Conservation (phyloP, 129 eudicot species). For the Lactuca sativa region DNA sequence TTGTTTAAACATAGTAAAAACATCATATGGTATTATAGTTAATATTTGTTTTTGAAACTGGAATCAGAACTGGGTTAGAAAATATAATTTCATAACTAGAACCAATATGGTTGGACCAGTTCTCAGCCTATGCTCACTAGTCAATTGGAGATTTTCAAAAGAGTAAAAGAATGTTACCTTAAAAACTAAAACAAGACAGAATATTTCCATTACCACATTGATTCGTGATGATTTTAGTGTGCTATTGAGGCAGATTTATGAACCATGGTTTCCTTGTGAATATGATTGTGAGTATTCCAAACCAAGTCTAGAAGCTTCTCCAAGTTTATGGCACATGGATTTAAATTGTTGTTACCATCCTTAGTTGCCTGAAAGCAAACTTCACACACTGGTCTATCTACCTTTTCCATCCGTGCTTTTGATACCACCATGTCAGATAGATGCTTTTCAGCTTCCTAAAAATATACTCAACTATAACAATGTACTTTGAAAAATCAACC, state of each 20-base stretch:
- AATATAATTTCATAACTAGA: too few relatives aligned
- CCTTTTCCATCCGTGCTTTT: slow-evolving; percentile 80
- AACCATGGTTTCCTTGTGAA: slow-evolving; percentile 96
- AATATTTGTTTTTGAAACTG: too few relatives aligned
- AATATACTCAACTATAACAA: background rate
- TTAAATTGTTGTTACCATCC: slow-evolving; percentile 76
- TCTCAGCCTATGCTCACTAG: too few relatives aligned
- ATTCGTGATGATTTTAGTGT: slow-evolving; percentile 17
- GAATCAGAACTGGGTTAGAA: too few relatives aligned
- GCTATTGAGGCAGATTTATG: slow-evolving; percentile 68
- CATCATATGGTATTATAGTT: too few relatives aligned
- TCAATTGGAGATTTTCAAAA: too few relatives aligned
- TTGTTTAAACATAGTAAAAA: too few relatives aligned
- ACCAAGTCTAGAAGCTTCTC: slow-evolving; percentile 94
- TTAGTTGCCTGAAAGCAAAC: slow-evolving; percentile 69
- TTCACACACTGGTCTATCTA: slow-evolving; percentile 77
- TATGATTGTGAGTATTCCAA: slow-evolving; percentile 95
- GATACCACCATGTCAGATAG: slow-evolving; percentile 90
- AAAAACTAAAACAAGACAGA: too few relatives aligned
- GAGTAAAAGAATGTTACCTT: too few relatives aligned
- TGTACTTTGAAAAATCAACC: too few relatives aligned
- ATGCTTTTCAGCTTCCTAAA: slow-evolving; percentile 84
- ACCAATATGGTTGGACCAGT: too few relatives aligned
- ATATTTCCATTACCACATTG: too few relatives aligned
- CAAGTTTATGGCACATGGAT: slow-evolving; percentile 81